Base-by-base conservation (phyloP, 306 rosid species). In the Cicer pinnatifidum region DNA sequence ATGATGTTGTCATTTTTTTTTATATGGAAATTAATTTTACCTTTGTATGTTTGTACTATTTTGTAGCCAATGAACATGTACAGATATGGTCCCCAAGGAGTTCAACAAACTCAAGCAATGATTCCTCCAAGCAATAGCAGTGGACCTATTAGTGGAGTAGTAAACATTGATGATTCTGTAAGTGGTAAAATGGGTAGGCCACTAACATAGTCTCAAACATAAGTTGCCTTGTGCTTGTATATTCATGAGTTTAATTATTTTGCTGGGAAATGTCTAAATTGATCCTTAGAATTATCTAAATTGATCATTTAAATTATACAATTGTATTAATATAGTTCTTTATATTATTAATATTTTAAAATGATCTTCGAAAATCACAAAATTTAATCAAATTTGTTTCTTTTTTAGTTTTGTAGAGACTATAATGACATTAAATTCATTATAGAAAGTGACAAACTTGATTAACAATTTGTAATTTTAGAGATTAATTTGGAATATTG, bases 31-130 rank as follows among this genome's bases (percentile, higher is more conserved):
- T 54, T 40, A 19, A 58, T 47, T 71, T 81, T 1, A 51, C 13
- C 51, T 59, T 57, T 57, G 60, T 69, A 6, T 82, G 9, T 72
- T 46, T 28, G 53, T 38, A 50, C 52, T 72, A 62, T 78, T 47
- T 73, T 72, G 84, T 83, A 92, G 97, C 89, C 90, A 3, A 81
- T 87, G 89, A 87, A 89, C 75, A 78, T 85, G 74, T 83, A 87
- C 58, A 75, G 88, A 79, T 85, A 86, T 77, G 86, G 90, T 75
- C 84, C 88, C 71, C 92, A 85, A 57, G 44, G 81, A 62, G 78
- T 64, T 52, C 87, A 85, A 28, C 90, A 87, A 52, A 76, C 75
- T 81, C 93, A 87, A 81, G 72, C 89, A 74, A 64, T 59, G 74
- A 81, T 78, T 80, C 84, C 90, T 43, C 86, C 84, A 7, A 80